Conservation (phyloP, 768 basidiomycete species). For the Suillus sp. region DNA sequence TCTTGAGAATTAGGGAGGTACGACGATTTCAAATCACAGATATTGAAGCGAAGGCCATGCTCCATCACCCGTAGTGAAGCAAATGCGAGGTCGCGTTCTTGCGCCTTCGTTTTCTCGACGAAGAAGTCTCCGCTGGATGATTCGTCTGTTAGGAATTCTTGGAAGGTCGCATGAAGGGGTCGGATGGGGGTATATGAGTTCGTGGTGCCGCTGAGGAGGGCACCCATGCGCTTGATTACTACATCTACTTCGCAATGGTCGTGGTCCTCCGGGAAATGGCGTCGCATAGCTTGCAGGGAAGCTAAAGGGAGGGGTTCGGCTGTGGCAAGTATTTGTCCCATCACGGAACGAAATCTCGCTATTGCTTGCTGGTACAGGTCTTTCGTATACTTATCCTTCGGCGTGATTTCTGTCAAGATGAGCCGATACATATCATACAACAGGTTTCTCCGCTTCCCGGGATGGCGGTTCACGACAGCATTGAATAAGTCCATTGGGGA, state of each 20-base stretch:
- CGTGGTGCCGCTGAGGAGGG: neutral
- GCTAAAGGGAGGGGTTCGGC: neutral
- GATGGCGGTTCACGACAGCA: too few relatives aligned
- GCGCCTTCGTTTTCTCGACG: conserved; percentile 7
- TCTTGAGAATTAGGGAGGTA: conserved; percentile 32
- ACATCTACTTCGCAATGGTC: neutral
- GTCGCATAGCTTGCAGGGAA: too few relatives aligned
- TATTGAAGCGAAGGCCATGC: too few relatives aligned
- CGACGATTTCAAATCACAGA: conserved; percentile 35
- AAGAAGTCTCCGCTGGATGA: conserved; percentile 18
- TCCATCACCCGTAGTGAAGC: too few relatives aligned
- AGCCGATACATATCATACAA: too few relatives aligned
- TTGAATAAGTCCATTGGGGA: too few relatives aligned
- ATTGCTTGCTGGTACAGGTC: too few relatives aligned
- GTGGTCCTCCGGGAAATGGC: neutral
- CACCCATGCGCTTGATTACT: neutral
- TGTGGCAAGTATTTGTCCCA: conserved; percentile 1
- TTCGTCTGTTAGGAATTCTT: conserved; percentile 25
- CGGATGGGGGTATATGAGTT: too few relatives aligned
- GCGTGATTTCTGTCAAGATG: too few relatives aligned
- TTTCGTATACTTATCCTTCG: too few relatives aligned
- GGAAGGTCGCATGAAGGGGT: too few relatives aligned
- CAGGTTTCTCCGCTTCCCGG: too few relatives aligned
- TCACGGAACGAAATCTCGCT: conserved; percentile 13
- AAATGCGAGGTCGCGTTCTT: neutral